Conservation (phyloP, 495 filamentous ascomycete species). For the Talaromyces stipitatus region DNA sequence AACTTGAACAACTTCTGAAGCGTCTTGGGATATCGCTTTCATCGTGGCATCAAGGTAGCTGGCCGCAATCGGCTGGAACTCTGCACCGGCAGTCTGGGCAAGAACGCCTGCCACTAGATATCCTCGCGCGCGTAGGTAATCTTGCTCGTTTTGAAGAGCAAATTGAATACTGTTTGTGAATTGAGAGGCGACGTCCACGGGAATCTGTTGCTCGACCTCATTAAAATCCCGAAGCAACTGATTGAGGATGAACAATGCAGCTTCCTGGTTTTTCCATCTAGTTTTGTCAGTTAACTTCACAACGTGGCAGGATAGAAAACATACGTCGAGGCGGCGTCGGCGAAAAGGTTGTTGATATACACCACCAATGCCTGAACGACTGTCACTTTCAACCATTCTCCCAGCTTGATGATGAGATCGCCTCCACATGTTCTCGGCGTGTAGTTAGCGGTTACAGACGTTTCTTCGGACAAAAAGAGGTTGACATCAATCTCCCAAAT, state of each 20-base stretch:
- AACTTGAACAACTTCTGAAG: constrained; percentile 82
- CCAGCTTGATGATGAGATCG: constrained; percentile 85
- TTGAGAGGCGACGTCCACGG: constrained; percentile 55
- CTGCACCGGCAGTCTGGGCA: constrained; percentile 47
- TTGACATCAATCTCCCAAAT: constrained; percentile 96
- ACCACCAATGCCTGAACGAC: constrained; percentile 67
- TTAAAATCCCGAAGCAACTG: constrained; percentile 71
- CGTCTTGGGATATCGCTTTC: constrained; percentile 63
- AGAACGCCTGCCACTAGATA: constrained; percentile 76
- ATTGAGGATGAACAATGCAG: constrained; percentile 75
- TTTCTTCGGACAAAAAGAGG: constrained; percentile 90
- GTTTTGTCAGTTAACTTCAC: neutral
- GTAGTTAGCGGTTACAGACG: constrained; percentile 92
- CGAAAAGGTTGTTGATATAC: constrained; percentile 62
- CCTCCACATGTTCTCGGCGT: constrained; percentile 87
- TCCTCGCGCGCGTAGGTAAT: constrained; percentile 74
- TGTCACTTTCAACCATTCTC: constrained; percentile 70
- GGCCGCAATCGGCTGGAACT: constrained; percentile 43
- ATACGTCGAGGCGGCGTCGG: constrained; percentile 45
- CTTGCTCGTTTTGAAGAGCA: constrained; percentile 58
- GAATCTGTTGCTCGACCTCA: constrained; percentile 60
- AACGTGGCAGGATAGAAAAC: constrained; percentile 12
- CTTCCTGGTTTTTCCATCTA: constrained; percentile 63
- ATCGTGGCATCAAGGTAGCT: constrained; percentile 70
- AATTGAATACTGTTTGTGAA: constrained; percentile 74